Percentiles rank a stretch among this genome's conserved stretches.
phyloP scores from a whole-genome alignment of 768 basidiomycete genomes.

The Boletus barrowsii region DNA sequence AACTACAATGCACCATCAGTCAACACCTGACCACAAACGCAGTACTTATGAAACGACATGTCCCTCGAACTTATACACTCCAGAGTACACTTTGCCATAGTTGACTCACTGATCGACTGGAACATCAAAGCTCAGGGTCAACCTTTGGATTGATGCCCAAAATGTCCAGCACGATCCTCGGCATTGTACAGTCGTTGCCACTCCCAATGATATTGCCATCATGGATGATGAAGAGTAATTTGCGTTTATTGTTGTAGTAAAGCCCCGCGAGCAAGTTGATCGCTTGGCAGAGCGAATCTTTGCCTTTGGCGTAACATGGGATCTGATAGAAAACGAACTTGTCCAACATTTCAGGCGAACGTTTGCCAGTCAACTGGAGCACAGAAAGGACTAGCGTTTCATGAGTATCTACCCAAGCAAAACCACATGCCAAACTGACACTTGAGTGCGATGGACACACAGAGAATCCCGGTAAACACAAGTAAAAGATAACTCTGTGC shows the following conservation, averaged over 20 bases:
- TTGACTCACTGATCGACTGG: conserved; percentile 92
- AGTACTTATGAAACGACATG: conserved; percentile 88
- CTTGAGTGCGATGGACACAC: conserved; percentile 76
- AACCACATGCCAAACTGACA: conserved; percentile 52
- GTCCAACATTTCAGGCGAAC: too few species aligned
- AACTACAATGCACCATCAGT: conserved; percentile 41
- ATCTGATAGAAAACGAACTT: conserved; percentile 51
- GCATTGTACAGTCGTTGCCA: conserved; percentile 91
- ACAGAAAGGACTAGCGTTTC: conserved; percentile 47
- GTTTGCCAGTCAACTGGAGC: too few species aligned
- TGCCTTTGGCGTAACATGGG: conserved; percentile 95
- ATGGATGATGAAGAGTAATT: conserved; percentile 89
- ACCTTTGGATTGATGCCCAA: conserved; percentile 86
- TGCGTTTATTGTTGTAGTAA: conserved; percentile 94
- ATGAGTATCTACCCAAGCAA: conserved; percentile 1
- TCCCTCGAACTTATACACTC: conserved; percentile 90
- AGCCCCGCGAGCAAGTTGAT: conserved; percentile 88
- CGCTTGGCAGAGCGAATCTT: conserved; percentile 87
- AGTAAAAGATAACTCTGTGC: conserved; percentile 85
- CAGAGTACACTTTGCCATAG: conserved; percentile 94
- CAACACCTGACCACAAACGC: background rate
- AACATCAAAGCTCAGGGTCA: conserved; percentile 92
- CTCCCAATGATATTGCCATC: conserved; percentile 95
- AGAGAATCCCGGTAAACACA: conserved; percentile 69
- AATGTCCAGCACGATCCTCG: conserved; percentile 89